A percentile compares a stretch with the other conserved stretches of the same genome.
phyloP scores from a whole-genome alignment of 1,284 basidiomycete genomes.

The Ceratobasidium sp. region DNA sequence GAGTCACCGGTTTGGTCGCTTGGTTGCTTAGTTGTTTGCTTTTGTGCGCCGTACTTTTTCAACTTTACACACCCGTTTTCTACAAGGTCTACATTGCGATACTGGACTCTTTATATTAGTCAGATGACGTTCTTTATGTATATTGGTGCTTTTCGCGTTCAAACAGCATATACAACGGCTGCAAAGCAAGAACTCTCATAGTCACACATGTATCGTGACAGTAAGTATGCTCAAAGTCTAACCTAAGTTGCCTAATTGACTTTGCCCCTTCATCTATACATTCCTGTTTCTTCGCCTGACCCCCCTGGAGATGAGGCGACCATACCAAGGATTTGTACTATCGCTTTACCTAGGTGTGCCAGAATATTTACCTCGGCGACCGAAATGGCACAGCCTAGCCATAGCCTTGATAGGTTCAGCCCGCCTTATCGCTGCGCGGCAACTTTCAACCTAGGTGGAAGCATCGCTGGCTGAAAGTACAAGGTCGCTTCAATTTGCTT shows the following conservation, averaged over 20 bases:
- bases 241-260: too few species aligned
- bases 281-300: too few species aligned
- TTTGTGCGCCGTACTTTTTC: background rate
- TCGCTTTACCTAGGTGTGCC: background rate
- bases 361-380: background rate
- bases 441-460: too few species aligned
- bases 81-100: background rate
- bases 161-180: background rate
- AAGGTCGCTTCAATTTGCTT: too few species aligned
- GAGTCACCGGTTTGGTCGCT: background rate
- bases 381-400: background rate
- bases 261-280: too few species aligned
- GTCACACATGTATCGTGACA: too few species aligned
- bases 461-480: too few species aligned
- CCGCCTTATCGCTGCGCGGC: too few species aligned
- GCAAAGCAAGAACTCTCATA: too few species aligned
- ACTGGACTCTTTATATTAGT: background rate
- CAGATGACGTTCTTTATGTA: background rate
- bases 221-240: too few species aligned
- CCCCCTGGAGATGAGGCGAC: too few species aligned
- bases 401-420: background rate
- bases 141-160: background rate
- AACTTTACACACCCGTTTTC: background rate
- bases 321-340: too few species aligned
- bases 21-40: background rate